Evolutionary conservation across 805 yeast species (phyloP), one percentile per base, ranked within the genome.

Genomic region (Pichia exigua): DNA sequence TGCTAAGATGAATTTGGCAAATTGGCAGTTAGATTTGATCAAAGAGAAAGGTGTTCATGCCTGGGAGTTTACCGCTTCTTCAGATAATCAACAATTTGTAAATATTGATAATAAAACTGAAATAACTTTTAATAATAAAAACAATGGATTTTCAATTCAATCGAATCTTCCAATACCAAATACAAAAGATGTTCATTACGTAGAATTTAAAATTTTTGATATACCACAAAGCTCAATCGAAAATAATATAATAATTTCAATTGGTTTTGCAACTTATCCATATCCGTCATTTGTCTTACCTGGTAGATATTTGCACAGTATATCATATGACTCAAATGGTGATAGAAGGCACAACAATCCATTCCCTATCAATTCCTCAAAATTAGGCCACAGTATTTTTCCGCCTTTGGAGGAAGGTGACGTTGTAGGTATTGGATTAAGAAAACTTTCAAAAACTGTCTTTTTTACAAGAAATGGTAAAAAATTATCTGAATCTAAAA

Each of bases 381-480:
- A 50, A 50, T 21, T 28, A 5, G 51, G 51, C 9, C 44, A 47
- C 27, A 27, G 44, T 12, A 20, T 38, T 61, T 75, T 81, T 52
- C 92, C 95, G 0, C 59, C 66, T 24, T 67, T 83, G 45, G 76
- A 79, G 38, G 82, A 85, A 57, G 97, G 97, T 30, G 99, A 94
- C 66, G 95, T 94, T 32, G 76, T 94, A 15, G 99, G 99, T 2
- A 79, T 92, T 28, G 99, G 99, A 0, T 86, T 88, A 63, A 76
- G 92, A 54, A 81, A 87, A 2, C 74, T 89, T 44, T 74, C 87
- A 18, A 96, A 97, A 2, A 83, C 96, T 0, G 77, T 94, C 0
- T 94, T 94, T 61, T 94, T 91, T 73, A 94, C 99, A 0, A 77
- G 96, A 58, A 94, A 94, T 61, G 99, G 99, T 28, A 89, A 89